A percentile compares a stretch with the other conserved stretches of the same genome.
Conservation (phyloP, 1,284 basidiomycete species). For the Mrakiaceae sp. region DNA sequence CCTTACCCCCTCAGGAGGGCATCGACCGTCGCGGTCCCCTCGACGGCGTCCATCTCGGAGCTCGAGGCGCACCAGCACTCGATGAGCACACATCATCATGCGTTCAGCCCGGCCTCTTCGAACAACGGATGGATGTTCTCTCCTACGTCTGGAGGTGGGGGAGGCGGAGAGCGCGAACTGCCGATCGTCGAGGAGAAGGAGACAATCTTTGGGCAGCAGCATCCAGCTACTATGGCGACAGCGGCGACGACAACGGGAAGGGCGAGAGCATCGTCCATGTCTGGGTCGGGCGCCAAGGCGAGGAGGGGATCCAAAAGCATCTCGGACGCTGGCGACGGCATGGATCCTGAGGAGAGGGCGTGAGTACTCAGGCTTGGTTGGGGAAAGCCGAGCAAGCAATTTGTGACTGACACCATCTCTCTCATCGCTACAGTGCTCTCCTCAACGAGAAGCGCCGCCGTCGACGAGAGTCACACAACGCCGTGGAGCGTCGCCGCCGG, state of each 20-base stretch:
- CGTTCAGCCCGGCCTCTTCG: neutral
- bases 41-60: neutral
- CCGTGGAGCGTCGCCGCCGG: slow-evolving; percentile 70
- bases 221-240: neutral
- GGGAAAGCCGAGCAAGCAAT: neutral
- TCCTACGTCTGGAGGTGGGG: neutral
- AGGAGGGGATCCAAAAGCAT: neutral
- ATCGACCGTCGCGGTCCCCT: neutral
- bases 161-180: neutral
- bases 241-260: neutral
- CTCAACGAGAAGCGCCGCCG: slow-evolving; percentile 65
- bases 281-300: neutral
- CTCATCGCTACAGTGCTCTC: slow-evolving; percentile 25
- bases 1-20: neutral
- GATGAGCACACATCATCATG: neutral
- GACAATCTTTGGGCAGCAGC: neutral
- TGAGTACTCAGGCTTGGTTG: neutral
- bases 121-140: neutral
- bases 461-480: slow-evolving; percentile 75
- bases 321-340: neutral
- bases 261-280: neutral
- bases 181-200: slow-evolving; percentile 4
- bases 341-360: neutral
- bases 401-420: neutral
- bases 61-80: neutral